These are phyloP conservation scores for Sporothrix variecibatus DNA, from an alignment of 2,329 filamentous ascomycete species.

Conservation along the genomic window DNA sequence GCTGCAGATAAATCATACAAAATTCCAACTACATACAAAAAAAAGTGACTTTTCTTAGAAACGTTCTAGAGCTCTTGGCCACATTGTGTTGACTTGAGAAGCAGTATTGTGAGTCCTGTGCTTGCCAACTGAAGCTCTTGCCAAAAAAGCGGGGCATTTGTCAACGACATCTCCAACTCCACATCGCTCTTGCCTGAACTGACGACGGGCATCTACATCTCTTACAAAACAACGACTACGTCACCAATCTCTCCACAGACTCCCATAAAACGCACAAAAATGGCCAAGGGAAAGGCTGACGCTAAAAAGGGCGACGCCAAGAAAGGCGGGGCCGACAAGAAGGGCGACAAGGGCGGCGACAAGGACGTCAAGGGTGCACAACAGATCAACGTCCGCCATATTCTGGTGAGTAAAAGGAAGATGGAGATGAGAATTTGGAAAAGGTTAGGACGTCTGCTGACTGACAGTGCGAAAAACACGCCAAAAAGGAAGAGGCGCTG, in stretches of 20 bases:
- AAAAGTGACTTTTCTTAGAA: no score
- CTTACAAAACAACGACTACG: background rate
- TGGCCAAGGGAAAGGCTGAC: conserved; percentile 33
- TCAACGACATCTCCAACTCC: background rate
- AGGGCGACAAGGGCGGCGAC: conserved; percentile 25
- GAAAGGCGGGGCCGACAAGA: conserved; percentile 26
- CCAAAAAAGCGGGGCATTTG: background rate
- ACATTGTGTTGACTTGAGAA: background rate
- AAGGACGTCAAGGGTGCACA: conserved; percentile 33
- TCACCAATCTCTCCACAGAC: background rate
- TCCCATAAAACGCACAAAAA: conserved; percentile 8
- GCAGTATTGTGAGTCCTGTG: background rate
- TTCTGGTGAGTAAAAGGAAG: conserved; percentile 50
- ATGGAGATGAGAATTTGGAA: background rate
- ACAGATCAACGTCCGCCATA: conserved; percentile 71
- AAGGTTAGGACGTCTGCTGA: background rate
- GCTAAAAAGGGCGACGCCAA: conserved; percentile 30
- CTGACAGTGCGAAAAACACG: conserved; percentile 68
- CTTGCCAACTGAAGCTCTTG: background rate
- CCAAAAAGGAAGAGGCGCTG: conserved; percentile 75
- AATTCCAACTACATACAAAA: no score
- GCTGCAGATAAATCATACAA: no score
- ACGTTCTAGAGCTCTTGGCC: background rate
- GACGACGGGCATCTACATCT: background rate
- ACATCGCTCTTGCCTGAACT: conserved; percentile 1